Evolutionary conservation across 345 rosid genomes (phyloP).

Genomic region (Theobroma cacao): DNA sequence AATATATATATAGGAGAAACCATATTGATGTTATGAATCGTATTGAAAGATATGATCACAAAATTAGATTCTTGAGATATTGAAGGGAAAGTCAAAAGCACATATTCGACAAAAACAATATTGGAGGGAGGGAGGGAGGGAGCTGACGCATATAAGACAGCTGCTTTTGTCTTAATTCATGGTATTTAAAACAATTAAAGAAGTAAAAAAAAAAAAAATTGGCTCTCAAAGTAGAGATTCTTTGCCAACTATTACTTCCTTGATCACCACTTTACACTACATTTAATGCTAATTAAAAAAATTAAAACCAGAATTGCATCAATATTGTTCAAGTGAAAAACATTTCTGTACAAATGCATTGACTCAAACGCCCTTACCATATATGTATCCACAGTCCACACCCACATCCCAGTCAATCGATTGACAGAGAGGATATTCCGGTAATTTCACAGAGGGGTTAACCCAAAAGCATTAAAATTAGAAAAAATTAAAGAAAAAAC

Average conservation of each 20-base stretch:
- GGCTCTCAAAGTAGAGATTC: neutral
- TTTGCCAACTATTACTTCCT: neutral
- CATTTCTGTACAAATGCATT: slow-evolving; percentile 19
- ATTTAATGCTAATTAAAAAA: neutral
- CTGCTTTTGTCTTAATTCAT: neutral
- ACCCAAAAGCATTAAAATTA: neutral
- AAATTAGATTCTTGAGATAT: slow-evolving; percentile 11
- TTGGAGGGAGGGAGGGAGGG: slow-evolving; percentile 1
- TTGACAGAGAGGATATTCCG: slow-evolving; percentile 5
- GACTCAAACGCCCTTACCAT: slow-evolving; percentile 22
- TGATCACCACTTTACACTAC: neutral
- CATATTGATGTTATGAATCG: no score
- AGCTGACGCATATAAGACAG: slow-evolving; percentile 3
- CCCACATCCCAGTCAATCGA: slow-evolving; percentile 2
- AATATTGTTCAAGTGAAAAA: neutral
- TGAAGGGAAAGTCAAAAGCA: slow-evolving; percentile 13
- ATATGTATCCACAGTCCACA: neutral
- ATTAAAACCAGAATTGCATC: neutral
- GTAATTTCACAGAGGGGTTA: neutral
- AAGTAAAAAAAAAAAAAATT: neutral
- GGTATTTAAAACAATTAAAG: neutral
- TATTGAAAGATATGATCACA: neutral
- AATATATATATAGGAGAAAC: no score
- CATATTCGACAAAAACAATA: slow-evolving; percentile 19
- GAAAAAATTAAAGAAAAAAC: neutral